Conservation (phyloP, 2,329 filamentous ascomycete genomes). For the Macroventuria anomochaeta region DNA sequence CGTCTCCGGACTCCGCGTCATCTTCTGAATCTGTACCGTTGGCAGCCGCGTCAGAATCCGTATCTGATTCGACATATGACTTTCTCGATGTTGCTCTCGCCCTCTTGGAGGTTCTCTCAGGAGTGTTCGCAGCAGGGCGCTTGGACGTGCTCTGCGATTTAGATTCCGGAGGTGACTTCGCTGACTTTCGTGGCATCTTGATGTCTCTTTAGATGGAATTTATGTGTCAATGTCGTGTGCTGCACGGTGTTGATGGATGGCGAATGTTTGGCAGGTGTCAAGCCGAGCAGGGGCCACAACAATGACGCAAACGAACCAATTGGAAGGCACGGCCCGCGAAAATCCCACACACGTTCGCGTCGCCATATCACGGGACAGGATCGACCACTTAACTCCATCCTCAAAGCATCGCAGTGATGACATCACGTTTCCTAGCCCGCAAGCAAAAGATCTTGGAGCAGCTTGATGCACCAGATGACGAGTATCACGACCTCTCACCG, state of each 20-base stretch:
- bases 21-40: not conserved
- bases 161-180: conserved; percentile 21
- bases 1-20: conserved; percentile 32
- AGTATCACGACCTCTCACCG: conserved; percentile 84
- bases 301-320: conserved; percentile 30
- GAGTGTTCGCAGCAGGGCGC: conserved; percentile 41
- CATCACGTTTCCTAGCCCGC: conserved; percentile 54
- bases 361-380: conserved; percentile 37
- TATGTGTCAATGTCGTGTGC: conserved; percentile 1
- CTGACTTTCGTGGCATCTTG: conserved; percentile 42
- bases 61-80: conserved; percentile 45
- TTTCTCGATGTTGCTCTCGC: conserved; percentile 42
- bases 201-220: not conserved
- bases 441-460: conserved; percentile 77
- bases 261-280: conserved; percentile 18
- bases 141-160: conserved; percentile 44
- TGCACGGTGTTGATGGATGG: conserved; percentile 1
- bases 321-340: conserved; percentile 18
- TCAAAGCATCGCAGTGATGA: conserved; percentile 26
- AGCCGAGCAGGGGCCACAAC: conserved; percentile 22
- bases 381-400: not conserved
- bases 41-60: conserved; percentile 21
- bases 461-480: conserved; percentile 69
- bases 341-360: conserved; percentile 21
- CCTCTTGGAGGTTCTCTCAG: conserved; percentile 45